Percentiles rank a stretch among this genome's conserved stretches.
phyloP scores from a whole-genome alignment of 306 rosid species.

The Casuarina glauca region DNA sequence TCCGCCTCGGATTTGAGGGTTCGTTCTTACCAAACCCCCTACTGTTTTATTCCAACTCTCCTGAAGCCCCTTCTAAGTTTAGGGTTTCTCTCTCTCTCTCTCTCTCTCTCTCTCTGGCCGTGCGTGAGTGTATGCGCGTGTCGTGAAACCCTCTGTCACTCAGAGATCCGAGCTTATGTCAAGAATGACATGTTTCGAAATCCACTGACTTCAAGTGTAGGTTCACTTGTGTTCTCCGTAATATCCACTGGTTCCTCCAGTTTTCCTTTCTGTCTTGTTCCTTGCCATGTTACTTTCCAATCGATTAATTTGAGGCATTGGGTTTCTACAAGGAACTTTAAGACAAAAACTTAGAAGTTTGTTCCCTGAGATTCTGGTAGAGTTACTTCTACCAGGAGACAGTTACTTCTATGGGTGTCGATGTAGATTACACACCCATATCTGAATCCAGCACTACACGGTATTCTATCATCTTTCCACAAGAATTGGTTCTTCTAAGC shows the following conservation, averaged over 20 bases:
- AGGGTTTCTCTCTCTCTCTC: neutral
- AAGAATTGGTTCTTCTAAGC: neutral
- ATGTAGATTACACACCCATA: neutral
- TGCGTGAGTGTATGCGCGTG: too few relatives aligned
- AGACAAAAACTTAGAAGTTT: neutral
- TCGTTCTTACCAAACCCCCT: neutral
- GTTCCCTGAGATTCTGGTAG: neutral
- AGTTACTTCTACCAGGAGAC: neutral
- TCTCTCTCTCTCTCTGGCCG: neutral
- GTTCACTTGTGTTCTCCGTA: neutral
- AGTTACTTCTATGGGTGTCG: neutral
- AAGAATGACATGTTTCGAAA: neutral
- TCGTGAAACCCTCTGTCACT: too few relatives aligned
- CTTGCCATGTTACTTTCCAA: neutral
- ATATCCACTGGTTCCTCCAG: neutral
- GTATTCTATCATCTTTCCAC: neutral
- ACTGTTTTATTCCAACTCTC: too few relatives aligned
- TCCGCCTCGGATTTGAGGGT: slow-evolving; percentile 23
- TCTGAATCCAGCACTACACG: neutral
- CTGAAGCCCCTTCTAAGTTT: slow-evolving; percentile 9
- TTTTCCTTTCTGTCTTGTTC: neutral
- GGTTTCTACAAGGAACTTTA: neutral
- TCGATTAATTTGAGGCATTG: neutral
- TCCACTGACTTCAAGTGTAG: neutral
- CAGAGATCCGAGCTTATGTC: neutral